phyloP scores from a whole-genome alignment of 495 filamentous ascomycete species.

The Hyaloscypha bicolor region DNA sequence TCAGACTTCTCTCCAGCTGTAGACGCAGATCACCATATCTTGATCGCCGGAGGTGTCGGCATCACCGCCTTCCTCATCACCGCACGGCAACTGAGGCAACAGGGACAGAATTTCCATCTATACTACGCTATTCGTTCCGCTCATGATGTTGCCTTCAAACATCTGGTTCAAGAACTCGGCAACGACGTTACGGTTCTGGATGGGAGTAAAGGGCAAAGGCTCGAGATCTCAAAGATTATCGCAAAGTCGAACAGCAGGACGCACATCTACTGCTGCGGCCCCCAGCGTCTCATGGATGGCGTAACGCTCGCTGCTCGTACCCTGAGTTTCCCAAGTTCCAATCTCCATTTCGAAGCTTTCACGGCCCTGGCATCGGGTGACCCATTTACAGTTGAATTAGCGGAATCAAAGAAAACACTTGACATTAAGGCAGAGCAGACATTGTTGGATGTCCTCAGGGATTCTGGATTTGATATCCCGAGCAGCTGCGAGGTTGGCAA shows the following conservation, averaged over 20 bases:
- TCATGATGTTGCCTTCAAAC: conserved; percentile 44
- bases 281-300: conserved; percentile 48
- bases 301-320: conserved; percentile 38
- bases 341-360: conserved; percentile 59
- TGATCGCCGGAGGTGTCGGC: conserved; percentile 51
- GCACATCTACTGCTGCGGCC: conserved; percentile 55
- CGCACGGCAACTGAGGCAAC: conserved; percentile 6
- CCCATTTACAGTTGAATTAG: conserved; percentile 54
- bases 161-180: conserved; percentile 23
- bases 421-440: conserved; percentile 39
- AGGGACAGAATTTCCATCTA: conserved; percentile 43
- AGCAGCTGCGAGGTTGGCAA: conserved; percentile 58
- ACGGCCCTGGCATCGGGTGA: conserved; percentile 49
- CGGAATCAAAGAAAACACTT: conserved; percentile 29
- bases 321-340: conserved; percentile 39
- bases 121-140: conserved; percentile 48
- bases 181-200: conserved; percentile 43
- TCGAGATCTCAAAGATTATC: conserved; percentile 46
- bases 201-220: conserved; percentile 42
- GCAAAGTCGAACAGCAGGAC: conserved; percentile 40
- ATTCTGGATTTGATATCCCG: conserved; percentile 43
- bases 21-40: conserved; percentile 46
- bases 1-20: conserved; percentile 30
- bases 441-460: conserved; percentile 41
- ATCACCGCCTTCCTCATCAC: conserved; percentile 49